A percentile compares a stretch with the other conserved stretches of the same genome.
These are phyloP conservation scores for Kluyveromyces wickerhamii DNA, from an alignment of 805 yeast genomes.

Conservation along the genomic window DNA sequence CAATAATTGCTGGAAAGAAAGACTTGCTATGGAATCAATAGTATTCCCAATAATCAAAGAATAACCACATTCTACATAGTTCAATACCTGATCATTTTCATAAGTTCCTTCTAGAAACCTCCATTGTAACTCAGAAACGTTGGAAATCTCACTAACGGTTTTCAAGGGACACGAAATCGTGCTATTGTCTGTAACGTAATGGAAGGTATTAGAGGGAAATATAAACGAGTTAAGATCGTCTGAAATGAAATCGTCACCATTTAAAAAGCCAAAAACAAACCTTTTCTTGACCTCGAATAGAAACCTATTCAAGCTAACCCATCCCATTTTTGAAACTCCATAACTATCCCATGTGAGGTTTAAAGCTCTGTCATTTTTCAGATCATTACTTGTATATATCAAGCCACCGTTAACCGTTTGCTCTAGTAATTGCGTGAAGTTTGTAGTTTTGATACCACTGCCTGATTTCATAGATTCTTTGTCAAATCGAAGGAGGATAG, in stretches of 20 bases:
- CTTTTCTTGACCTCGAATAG: constrained; percentile 31
- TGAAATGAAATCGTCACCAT: constrained; percentile 7
- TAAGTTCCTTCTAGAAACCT: constrained; percentile 39
- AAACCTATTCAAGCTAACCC: constrained; percentile 32
- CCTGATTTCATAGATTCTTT: constrained; percentile 2
- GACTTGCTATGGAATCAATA: not conserved
- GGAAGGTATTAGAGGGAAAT: constrained; percentile 17
- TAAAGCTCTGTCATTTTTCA: constrained; percentile 15
- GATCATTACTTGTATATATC: constrained; percentile 27
- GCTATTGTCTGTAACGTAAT: constrained; percentile 16
- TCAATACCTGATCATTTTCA: constrained; percentile 30
- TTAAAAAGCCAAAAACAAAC: constrained; percentile 31
- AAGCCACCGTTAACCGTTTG: constrained; percentile 11
- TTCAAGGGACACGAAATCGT: constrained; percentile 18
- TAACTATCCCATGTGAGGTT: constrained; percentile 14
- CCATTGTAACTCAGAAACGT: constrained; percentile 27
- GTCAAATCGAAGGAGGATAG: constrained; percentile 33
- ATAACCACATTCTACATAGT: constrained; percentile 48
- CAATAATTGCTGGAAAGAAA: constrained; percentile 9
- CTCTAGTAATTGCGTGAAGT: constrained; percentile 21
- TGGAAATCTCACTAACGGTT: constrained; percentile 7
- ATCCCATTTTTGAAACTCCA: constrained; percentile 13
- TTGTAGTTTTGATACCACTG: constrained; percentile 7
- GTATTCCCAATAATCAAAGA: constrained; percentile 51
- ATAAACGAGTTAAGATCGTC: constrained; percentile 27